These are phyloP conservation scores for Colletotrichum sublineola DNA, from an alignment of 2,329 filamentous ascomycete species.

Conservation along the genomic window DNA sequence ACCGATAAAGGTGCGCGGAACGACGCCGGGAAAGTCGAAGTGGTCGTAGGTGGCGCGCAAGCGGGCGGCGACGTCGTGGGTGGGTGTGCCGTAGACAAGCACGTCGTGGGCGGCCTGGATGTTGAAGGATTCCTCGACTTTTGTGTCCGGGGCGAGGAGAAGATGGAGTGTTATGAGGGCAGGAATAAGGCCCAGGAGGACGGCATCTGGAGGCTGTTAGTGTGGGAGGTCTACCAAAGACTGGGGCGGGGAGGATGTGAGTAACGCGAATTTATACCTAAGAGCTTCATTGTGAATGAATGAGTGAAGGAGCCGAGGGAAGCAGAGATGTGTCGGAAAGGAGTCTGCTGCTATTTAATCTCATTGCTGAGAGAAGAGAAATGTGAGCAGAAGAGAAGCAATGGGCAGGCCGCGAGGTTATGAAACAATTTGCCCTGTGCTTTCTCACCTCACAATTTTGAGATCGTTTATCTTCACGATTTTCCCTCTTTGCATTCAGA, in stretches of 20 bases:
- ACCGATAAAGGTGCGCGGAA: constrained; percentile 91
- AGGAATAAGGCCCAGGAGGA: constrained; percentile 71
- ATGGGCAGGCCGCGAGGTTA: neutral
- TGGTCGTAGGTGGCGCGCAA: constrained; percentile 84
- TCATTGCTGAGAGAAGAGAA: constrained; percentile 6
- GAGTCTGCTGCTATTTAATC: neutral
- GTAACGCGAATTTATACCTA: constrained; percentile 36
- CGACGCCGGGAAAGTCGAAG: constrained; percentile 88
- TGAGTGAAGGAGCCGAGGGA: neutral
- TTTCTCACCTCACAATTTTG: constrained; percentile 31
- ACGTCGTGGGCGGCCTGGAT: constrained; percentile 95
- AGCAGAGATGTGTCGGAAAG: neutral
- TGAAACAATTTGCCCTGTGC: constrained; percentile 42
- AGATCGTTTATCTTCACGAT: constrained; percentile 18
- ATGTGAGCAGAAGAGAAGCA: constrained; percentile 6
- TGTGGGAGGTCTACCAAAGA: neutral
- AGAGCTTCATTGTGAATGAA: constrained; percentile 44
- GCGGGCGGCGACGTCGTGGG: constrained; percentile 62
- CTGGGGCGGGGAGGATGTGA: neutral
- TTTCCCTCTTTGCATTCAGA: constrained; percentile 19
- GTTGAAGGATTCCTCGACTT: constrained; percentile 99
- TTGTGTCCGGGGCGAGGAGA: constrained; percentile 85
- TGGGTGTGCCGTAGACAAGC: constrained; percentile 81
- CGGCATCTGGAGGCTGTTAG: constrained; percentile 54
- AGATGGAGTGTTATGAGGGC: constrained; percentile 77